Base-by-base conservation (phyloP, 2,329 filamentous ascomycete genomes). In the Intubia oerlemansii region DNA sequence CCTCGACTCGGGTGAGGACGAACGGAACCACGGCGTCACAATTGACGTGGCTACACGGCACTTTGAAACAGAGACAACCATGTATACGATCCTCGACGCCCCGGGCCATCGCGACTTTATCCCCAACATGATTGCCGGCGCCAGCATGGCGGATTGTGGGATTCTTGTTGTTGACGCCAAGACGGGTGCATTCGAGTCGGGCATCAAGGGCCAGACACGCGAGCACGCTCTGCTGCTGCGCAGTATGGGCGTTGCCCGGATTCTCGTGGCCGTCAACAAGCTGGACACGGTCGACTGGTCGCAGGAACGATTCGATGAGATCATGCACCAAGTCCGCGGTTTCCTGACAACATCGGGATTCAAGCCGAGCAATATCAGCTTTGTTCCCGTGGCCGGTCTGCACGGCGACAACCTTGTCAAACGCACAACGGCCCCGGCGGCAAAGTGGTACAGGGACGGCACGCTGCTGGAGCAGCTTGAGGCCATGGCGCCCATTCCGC, bases 71-170 rank as follows among this genome's bases (percentile, higher is more conserved):
- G 71, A 79, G 2, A 75, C 64, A 29, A 88, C 81, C 0, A 66
- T 64, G 9, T 95, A 95, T 44, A 95, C 88, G 2, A 92, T 98
- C 25, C 61, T 98, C 5, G 88, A 98, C 46, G 85, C 88, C 0
- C 88, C 88, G 0, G 88, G 88, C 0, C 88, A 98, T 49, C 67
- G 73, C 35, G 88, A 98, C 46, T 98, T 95, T 45, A 82, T 98
- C 13, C 88, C 88, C 1, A 98, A 93, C 48, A 98, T 98, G 88
- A 93, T 98, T 46, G 85, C 85, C 3, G 88, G 88, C 10, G 82
- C 85, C 4, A 88, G 79, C 34, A 85, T 93, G 50, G 90, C 88
- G 8, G 88, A 98, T 47, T 88, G 95, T 49, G 88, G 84, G 0
- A 76, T 98, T 1, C 57, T 98, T 4, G 88, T 98, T 13, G 80